Evolutionary conservation across 2,329 filamentous ascomycete genomes (phyloP), one percentile per base, ranked within the genome.

Genomic region (Fusarium algeriense): DNA sequence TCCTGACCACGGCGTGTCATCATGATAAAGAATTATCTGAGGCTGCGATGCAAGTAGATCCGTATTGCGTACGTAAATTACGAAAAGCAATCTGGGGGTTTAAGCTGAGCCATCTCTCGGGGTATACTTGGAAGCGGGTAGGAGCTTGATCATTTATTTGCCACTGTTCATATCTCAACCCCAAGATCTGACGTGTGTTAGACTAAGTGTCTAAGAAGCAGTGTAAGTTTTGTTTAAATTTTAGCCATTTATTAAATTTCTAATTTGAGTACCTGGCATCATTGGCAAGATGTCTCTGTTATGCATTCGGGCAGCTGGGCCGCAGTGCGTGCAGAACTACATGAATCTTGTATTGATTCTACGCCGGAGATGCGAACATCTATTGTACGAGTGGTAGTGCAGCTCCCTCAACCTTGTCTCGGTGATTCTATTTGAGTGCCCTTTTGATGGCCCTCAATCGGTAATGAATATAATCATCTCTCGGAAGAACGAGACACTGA

Each of bases 221-320:
- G 15, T 50, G 20, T 26, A 50, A 50, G 8, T 50, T 38, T 37
- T 37, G 19, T 50, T 50, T 50, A 13, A 20, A 26, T n/a, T 50
- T 50, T 37, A 50, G 26, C 12, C 14, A 54, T 41, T 38, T 43
- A 19, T 54, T 54, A 54, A 54, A 43, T 54, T 54, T 40, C 26
- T 20, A 50, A 20, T 13, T 5, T 14, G 14, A 6, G 46, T 50
- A 17, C 20, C 20, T 38, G 20, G 20, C 20, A 19, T 37, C 19
- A 37, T 15, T 38, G 32, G 20, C 6, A 37, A 10, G 32, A 50
- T 50, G 32, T 50, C 32, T 50, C 34, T 50, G 46, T 13, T 50
- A 37, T 50, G 20, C 10, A 50, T 50, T 20, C 20, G 20, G 17
- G 20, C 32, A 50, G 46, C 3, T 19, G 34, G 20, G 46, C 46